These are phyloP conservation scores for Colletotrichum zoysiae DNA, from an alignment of 2,329 filamentous ascomycete species.

Conservation along the genomic window DNA sequence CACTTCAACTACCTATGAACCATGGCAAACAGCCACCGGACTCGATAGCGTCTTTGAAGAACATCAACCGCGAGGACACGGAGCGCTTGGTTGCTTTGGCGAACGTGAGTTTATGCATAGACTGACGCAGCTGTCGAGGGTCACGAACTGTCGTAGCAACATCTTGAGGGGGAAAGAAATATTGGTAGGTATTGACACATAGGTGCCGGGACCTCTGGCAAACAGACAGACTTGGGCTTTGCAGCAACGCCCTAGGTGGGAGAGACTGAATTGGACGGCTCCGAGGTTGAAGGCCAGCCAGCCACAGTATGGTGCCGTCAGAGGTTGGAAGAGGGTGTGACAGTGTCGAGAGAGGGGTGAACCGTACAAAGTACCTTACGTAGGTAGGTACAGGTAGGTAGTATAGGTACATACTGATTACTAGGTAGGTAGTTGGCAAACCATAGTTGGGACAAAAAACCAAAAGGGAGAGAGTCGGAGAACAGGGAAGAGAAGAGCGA, in stretches of 20 bases:
- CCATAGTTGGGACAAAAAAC: not conserved
- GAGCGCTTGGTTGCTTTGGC: not conserved
- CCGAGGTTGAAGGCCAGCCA: conserved; percentile 15
- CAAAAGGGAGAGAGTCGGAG: not conserved
- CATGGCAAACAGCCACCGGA: conserved; percentile 6
- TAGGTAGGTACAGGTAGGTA: too few species aligned
- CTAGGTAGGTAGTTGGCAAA: too few species aligned
- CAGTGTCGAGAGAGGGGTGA: not conserved
- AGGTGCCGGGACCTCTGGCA: not conserved
- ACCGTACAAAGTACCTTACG: not conserved
- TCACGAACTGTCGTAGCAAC: not conserved
- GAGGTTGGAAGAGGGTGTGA: conserved; percentile 11
- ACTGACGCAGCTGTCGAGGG: not conserved
- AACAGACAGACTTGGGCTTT: not conserved
- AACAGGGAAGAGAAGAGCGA: not conserved
- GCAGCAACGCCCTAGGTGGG: conserved; percentile 3
- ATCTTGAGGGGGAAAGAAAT: not conserved
- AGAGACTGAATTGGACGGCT: not conserved
- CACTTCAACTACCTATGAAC: conserved; percentile 3
- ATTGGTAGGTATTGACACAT: not conserved
- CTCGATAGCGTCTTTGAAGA: not conserved
- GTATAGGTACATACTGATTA: too few species aligned
- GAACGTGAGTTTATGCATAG: not conserved
- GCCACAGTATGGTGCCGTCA: conserved; percentile 6
- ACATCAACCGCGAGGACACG: too few species aligned